Conservation (phyloP, 768 basidiomycete genomes). For the Naematelia encephala region DNA sequence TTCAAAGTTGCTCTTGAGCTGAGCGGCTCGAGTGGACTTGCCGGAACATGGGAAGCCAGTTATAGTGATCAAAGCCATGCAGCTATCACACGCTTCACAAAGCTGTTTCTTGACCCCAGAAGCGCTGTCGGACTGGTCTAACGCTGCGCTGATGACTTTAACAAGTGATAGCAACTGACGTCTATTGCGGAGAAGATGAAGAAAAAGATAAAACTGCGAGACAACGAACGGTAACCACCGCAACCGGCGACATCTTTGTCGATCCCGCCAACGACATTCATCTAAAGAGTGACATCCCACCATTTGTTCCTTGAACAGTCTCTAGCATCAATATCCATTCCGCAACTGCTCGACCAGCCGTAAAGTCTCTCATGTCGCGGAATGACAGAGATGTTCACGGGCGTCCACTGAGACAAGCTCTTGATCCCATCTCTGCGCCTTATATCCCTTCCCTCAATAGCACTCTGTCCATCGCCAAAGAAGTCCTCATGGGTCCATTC, state of each 20-base stretch:
- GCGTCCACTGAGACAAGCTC: slow-evolving; percentile 34
- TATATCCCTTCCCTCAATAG: slow-evolving; percentile 19
- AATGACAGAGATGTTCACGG: slow-evolving; percentile 6
- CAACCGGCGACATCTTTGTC: background rate
- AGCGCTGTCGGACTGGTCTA: too few species aligned
- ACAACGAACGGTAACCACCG: background rate
- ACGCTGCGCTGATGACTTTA: too few species aligned
- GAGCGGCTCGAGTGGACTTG: slow-evolving; percentile 69
- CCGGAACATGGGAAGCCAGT: slow-evolving; percentile 84
- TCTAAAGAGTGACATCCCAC: too few species aligned
- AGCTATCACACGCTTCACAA: background rate
- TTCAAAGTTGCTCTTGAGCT: slow-evolving; percentile 64
- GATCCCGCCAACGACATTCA: too few species aligned
- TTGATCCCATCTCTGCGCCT: slow-evolving; percentile 40
- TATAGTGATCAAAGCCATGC: slow-evolving; percentile 89
- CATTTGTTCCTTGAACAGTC: too few species aligned
- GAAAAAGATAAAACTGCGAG: background rate
- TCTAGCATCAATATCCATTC: too few species aligned
- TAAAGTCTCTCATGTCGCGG: background rate
- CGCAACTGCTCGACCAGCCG: background rate
- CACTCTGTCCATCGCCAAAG: slow-evolving; percentile 44
- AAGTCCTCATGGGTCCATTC: slow-evolving; percentile 46
- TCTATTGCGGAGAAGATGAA: background rate
- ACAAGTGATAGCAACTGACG: too few species aligned
- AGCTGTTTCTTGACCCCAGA: too few species aligned